Conservation (phyloP, 768 basidiomycete genomes). For the Boletus vermiculosoides region DNA sequence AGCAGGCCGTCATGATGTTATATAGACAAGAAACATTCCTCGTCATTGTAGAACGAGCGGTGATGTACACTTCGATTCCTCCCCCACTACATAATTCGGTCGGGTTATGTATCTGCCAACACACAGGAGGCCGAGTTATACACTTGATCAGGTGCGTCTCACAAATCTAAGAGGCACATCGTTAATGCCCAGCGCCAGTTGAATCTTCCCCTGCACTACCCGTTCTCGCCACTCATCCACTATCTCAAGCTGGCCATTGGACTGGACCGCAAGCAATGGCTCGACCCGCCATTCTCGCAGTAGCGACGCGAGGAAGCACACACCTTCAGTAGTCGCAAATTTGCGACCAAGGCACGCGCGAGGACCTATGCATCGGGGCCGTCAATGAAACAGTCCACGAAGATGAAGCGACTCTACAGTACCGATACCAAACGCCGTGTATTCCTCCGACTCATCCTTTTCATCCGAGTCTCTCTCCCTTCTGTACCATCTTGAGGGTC, state of each 20-base stretch:
- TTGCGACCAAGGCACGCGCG: slow-evolving; percentile 53
- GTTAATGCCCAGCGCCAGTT: slow-evolving; percentile 15
- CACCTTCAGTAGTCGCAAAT: slow-evolving; percentile 52
- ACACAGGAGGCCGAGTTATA: no score
- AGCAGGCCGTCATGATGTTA: no score
- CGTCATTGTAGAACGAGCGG: no score
- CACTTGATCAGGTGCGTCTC: slow-evolving; percentile 9
- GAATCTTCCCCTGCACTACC: slow-evolving; percentile 20
- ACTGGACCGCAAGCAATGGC: slow-evolving; percentile 35
- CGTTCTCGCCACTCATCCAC: slow-evolving; percentile 25
- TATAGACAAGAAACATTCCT: no score
- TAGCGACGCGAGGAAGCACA: slow-evolving; percentile 51
- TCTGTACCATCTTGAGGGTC: slow-evolving; percentile 41
- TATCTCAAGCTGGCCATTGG: slow-evolving; percentile 14
- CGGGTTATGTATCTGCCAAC: no score
- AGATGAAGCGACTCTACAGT: not conserved
- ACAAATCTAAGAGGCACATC: slow-evolving; percentile 25
- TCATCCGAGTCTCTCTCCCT: slow-evolving; percentile 2
- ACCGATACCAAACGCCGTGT: slow-evolving; percentile 27
- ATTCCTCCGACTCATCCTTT: slow-evolving; percentile 19
- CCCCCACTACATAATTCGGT: no score
- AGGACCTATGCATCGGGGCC: slow-evolving; percentile 37
- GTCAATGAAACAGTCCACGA: not conserved
- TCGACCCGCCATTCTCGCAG: slow-evolving; percentile 54
- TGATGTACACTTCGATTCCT: no score